Conservation (phyloP, 495 filamentous ascomycete genomes). For the Xylaria flabelliformis region DNA sequence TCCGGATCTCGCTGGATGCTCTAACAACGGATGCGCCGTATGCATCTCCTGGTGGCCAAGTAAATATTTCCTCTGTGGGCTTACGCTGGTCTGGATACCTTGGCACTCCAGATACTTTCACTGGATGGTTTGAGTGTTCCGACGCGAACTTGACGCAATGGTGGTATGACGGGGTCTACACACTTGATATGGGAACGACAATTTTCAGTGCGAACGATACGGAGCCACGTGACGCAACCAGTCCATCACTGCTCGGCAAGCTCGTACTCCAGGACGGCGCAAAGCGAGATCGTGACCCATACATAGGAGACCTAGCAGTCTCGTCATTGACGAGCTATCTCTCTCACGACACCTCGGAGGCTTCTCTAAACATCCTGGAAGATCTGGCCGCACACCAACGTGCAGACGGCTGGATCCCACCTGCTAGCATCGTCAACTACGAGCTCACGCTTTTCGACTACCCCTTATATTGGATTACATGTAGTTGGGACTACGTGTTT, state of each 20-base stretch:
- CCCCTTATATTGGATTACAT: slow-evolving; percentile 55
- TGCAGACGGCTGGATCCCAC: slow-evolving; percentile 58
- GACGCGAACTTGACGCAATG: slow-evolving; percentile 54
- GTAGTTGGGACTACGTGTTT: slow-evolving; percentile 51
- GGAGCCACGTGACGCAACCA: slow-evolving; percentile 45
- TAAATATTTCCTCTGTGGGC: slow-evolving; percentile 44
- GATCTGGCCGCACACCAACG: slow-evolving; percentile 55
- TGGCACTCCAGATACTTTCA: slow-evolving; percentile 53
- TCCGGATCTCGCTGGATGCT: slow-evolving; percentile 53
- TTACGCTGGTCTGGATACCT: slow-evolving; percentile 50
- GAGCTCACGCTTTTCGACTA: slow-evolving; percentile 54
- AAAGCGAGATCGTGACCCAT: slow-evolving; percentile 57
- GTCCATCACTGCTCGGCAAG: slow-evolving; percentile 47
- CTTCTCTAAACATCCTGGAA: slow-evolving; percentile 49
- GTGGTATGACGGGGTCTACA: slow-evolving; percentile 58
- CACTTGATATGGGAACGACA: slow-evolving; percentile 51
- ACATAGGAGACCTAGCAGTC: slow-evolving; percentile 56
- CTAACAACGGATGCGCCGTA: slow-evolving; percentile 47
- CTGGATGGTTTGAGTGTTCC: slow-evolving; percentile 56
- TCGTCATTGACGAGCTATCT: slow-evolving; percentile 51
- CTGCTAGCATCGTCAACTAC: slow-evolving; percentile 56
- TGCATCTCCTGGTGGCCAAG: slow-evolving; percentile 46
- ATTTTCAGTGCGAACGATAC: slow-evolving; percentile 55
- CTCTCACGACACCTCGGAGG: slow-evolving; percentile 47
- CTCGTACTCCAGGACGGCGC: slow-evolving; percentile 54